Evolutionary conservation across 352 stramenopile genomes (phyloP), one percentile per base, ranked within the genome.

Genomic region (Pythium insidiosum): DNA sequence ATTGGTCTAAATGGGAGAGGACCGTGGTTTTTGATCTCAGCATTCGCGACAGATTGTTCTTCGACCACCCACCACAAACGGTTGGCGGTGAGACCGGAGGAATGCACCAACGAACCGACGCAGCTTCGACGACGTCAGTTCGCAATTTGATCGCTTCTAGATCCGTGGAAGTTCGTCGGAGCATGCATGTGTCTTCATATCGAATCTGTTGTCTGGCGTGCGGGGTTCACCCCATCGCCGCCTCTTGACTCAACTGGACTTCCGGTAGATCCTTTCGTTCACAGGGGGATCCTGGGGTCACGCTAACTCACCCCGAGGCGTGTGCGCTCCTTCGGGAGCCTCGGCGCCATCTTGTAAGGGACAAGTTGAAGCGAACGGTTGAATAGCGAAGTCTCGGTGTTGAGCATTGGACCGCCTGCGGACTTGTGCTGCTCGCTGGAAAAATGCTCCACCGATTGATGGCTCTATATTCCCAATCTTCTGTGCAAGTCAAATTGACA

Each of bases 391-490:
- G 79, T 92, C 79, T 92, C 51, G 66, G 68, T 87, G 79, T 92
- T 49, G 79, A 92, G 78, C 79, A 87, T 52, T 63, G 65, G 74
- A 90, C 77, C 77, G 77, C 73, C 18, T 68, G 60, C 58, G n/a
- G 28, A 9, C 28, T 15, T 33, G 4, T 25, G 28, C 39, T 18
- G 48, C 52, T 68, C 54, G 59, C 68, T 74, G 66, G 80, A 88
- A 87, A 51, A 76, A 39, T 87, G 77, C 77, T 90, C 79, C 79
- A 73, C 56, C 49, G 79, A 87, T 92, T 74, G 79, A 92, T 83
- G 76, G 79, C 79, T 88, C 76, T 82, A 92, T 92, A 92, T 92
- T 92, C 79, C 79, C 76, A 89, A 74, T 92, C 79, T 88, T 87
- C 67, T 89, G 53, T 86, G 75, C 77, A 83, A 88, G 73, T 87